These are phyloP conservation scores for Aspergillus uvarum DNA, from an alignment of 2,329 filamentous ascomycete genomes.

Conservation along the genomic window DNA sequence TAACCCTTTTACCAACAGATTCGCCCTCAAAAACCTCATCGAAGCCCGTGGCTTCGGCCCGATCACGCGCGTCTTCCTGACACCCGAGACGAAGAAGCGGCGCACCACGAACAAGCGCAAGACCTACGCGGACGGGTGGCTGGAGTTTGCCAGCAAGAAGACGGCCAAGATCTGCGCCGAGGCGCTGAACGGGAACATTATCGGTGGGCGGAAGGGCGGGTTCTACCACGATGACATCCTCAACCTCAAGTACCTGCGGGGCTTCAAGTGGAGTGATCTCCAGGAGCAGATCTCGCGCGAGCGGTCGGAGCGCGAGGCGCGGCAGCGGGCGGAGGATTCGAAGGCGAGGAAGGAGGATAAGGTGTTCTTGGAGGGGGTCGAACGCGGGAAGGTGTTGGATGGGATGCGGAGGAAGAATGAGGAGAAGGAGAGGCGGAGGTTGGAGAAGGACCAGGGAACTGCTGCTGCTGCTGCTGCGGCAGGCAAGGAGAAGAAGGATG, in stretches of 20 bases:
- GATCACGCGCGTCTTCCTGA: slow-evolving; percentile 46
- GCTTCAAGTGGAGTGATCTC: slow-evolving; percentile 46
- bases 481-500: slow-evolving; percentile 15
- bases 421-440: slow-evolving; percentile 35
- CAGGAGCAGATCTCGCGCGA: slow-evolving; percentile 48
- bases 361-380: slow-evolving; percentile 44
- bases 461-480: not conserved
- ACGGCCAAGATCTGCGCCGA: slow-evolving; percentile 47
- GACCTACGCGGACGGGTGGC: slow-evolving; percentile 48
- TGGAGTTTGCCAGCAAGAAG: slow-evolving; percentile 48
- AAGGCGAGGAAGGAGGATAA: slow-evolving; percentile 46
- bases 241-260: slow-evolving; percentile 48
- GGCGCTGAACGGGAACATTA: slow-evolving; percentile 45
- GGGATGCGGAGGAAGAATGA: slow-evolving; percentile 48
- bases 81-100: slow-evolving; percentile 31
- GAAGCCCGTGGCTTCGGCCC: slow-evolving; percentile 43
- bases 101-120: slow-evolving; percentile 43
- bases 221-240: slow-evolving; percentile 49
- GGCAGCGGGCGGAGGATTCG: slow-evolving; percentile 43
- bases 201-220: slow-evolving; percentile 46
- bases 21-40: slow-evolving; percentile 44
- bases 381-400: slow-evolving; percentile 41
- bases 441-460: not conserved
- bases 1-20: not conserved
- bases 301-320: slow-evolving; percentile 43